These are phyloP conservation scores for Termitomyces titanicus DNA, from an alignment of 768 basidiomycete species.

Conservation along the genomic window DNA sequence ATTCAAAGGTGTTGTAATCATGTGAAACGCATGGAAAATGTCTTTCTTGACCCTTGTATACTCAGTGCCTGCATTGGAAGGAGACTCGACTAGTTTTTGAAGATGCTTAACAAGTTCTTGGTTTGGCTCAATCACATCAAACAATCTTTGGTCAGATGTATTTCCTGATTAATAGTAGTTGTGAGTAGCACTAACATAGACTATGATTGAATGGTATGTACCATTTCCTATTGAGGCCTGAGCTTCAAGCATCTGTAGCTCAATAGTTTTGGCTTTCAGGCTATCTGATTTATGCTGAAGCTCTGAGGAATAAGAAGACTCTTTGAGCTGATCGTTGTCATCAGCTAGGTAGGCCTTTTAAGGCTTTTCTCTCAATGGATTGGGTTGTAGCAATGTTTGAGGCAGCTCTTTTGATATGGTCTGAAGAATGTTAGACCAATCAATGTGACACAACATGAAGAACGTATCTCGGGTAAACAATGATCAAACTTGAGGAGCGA, in stretches of 20 bases:
- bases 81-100: background rate
- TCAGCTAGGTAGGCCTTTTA: no score
- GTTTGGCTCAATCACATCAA: background rate
- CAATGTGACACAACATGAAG: background rate
- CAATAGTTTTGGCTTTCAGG: no score
- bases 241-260: no score
- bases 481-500: background rate
- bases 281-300: no score
- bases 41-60: constrained; percentile 18
- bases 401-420: background rate
- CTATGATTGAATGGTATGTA: no score
- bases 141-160: background rate
- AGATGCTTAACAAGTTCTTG: background rate
- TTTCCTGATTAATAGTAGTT: background rate
- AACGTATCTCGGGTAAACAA: background rate
- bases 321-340: no score
- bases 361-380: no score
- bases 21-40: constrained; percentile 14
- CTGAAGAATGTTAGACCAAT: background rate
- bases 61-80: background rate
- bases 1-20: constrained; percentile 5
- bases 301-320: no score
- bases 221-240: no score
- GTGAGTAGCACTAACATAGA: no score
- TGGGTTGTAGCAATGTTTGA: no score